Evolutionary conservation across 1,284 basidiomycete genomes (phyloP).

Genomic region (Rhodotorula sp.): DNA sequence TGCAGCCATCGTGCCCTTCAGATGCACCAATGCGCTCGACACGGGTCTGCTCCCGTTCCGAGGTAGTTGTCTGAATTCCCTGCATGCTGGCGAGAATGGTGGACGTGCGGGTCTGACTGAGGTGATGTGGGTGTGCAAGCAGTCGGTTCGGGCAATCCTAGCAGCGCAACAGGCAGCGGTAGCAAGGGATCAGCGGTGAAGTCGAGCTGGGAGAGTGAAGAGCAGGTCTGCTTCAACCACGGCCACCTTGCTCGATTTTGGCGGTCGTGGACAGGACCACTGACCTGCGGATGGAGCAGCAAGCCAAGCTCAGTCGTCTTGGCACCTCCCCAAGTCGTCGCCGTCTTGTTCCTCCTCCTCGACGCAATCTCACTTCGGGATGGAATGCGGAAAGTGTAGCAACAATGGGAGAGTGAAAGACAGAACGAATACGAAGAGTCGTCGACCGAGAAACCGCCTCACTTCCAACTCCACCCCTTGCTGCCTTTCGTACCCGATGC

Average conservation of each 20-base stretch:
- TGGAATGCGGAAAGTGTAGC: background rate
- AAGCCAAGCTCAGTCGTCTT: no score
- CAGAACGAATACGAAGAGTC: background rate
- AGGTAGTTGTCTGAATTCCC: slow-evolving; percentile 48
- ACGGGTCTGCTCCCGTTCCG: slow-evolving; percentile 80
- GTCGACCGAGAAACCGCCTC: background rate
- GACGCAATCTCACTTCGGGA: background rate
- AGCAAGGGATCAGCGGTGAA: background rate
- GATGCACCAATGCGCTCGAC: slow-evolving; percentile 87
- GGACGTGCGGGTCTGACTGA: no score
- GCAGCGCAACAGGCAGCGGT: background rate
- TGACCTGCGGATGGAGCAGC: no score
- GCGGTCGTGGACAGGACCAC: no score
- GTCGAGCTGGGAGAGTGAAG: background rate
- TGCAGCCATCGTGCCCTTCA: background rate
- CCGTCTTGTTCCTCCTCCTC: no score
- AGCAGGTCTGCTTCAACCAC: background rate
- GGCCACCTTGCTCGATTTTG: no score
- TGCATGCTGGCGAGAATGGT: background rate
- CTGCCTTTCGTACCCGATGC: slow-evolving; percentile 13
- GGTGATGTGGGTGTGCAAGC: no score
- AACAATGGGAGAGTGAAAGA: background rate
- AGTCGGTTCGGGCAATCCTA: background rate
- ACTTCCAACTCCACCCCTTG: slow-evolving; percentile 20
- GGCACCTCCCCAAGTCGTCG: no score